These are phyloP conservation scores for Lenzites betulinus DNA, from an alignment of 768 basidiomycete species.

Conservation along the genomic window DNA sequence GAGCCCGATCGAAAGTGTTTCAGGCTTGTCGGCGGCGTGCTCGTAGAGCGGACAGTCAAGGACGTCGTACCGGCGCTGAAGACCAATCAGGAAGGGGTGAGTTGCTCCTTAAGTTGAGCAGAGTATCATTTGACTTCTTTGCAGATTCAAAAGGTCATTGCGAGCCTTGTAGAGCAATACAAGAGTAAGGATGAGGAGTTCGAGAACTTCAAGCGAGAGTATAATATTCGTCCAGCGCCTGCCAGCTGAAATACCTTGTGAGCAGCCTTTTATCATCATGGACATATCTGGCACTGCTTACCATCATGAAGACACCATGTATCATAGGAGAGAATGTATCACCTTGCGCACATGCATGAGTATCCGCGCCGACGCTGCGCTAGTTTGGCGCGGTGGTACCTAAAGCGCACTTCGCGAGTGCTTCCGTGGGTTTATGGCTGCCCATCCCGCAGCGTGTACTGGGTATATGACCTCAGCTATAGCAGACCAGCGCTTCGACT, in stretches of 20 bases:
- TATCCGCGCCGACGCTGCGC: too few species aligned
- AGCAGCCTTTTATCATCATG: background rate
- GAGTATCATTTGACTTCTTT: background rate
- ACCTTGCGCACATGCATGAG: too few species aligned
- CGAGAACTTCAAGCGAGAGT: constrained; percentile 75
- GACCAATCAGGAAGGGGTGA: constrained; percentile 86
- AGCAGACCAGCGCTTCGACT: background rate
- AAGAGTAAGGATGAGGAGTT: constrained; percentile 86
- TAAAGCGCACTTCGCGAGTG: too few species aligned
- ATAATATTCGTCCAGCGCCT: constrained; percentile 63
- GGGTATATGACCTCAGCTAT: too few species aligned
- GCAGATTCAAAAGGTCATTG: constrained; percentile 82
- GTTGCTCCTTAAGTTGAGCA: constrained; percentile 27
- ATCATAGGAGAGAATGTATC: too few species aligned
- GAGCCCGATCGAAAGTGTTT: constrained; percentile 96
- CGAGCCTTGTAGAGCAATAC: constrained; percentile 82
- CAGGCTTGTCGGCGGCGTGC: constrained; percentile 91
- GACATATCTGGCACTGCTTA: background rate
- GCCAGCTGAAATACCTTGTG: constrained; percentile 5
- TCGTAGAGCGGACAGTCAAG: constrained; percentile 94
- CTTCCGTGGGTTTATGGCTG: too few species aligned
- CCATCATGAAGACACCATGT: background rate
- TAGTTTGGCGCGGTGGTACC: too few species aligned
- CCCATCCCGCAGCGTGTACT: too few species aligned
- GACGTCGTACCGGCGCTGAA: constrained; percentile 90